phyloP scores from a whole-genome alignment of 2,329 filamentous ascomycete genomes.

The Didymella pinodella region DNA sequence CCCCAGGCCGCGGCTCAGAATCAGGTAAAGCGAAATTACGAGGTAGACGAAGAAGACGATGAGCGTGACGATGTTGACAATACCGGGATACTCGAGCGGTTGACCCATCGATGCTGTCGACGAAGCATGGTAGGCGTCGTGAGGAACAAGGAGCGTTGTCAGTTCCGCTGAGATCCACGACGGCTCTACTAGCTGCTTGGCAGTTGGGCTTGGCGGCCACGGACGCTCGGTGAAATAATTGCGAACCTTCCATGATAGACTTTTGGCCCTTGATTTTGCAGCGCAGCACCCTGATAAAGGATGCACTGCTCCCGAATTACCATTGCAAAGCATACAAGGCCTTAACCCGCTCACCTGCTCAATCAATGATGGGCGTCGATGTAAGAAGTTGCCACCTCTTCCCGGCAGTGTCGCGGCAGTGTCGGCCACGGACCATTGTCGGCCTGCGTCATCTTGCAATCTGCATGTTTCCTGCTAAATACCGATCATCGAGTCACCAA shows the following conservation, averaged over 20 bases:
- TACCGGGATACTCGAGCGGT: slow-evolving; percentile 35
- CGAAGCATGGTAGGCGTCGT: slow-evolving; percentile 31
- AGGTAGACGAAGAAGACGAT: slow-evolving; percentile 45
- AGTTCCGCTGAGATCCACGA: slow-evolving; percentile 10
- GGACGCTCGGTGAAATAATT: not conserved
- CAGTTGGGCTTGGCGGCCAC: slow-evolving; percentile 9
- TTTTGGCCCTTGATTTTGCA: not conserved
- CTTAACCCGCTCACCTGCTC: not conserved
- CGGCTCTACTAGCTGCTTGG: slow-evolving; percentile 1
- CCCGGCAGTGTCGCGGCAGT: slow-evolving; percentile 19
- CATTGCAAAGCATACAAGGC: not conserved
- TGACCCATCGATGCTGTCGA: slow-evolving; percentile 32
- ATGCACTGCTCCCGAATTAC: not conserved
- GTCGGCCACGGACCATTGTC: slow-evolving; percentile 18
- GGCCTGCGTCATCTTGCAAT: slow-evolving; percentile 18
- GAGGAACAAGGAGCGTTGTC: slow-evolving; percentile 9
- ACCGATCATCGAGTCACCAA: slow-evolving; percentile 8
- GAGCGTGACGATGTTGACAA: slow-evolving; percentile 48
- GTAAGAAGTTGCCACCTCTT: slow-evolving; percentile 11
- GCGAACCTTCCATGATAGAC: not conserved
- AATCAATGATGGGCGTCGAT: slow-evolving; percentile 1
- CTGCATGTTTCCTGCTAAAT: slow-evolving; percentile 11
- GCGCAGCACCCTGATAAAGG: not conserved
- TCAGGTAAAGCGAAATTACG: slow-evolving; percentile 39
- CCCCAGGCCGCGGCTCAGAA: slow-evolving; percentile 43